A percentile compares a stretch with the other conserved stretches of the same genome.
These are phyloP conservation scores for Ceratocystis albifundus DNA, from an alignment of 2,329 filamentous ascomycete species.

Conservation along the genomic window DNA sequence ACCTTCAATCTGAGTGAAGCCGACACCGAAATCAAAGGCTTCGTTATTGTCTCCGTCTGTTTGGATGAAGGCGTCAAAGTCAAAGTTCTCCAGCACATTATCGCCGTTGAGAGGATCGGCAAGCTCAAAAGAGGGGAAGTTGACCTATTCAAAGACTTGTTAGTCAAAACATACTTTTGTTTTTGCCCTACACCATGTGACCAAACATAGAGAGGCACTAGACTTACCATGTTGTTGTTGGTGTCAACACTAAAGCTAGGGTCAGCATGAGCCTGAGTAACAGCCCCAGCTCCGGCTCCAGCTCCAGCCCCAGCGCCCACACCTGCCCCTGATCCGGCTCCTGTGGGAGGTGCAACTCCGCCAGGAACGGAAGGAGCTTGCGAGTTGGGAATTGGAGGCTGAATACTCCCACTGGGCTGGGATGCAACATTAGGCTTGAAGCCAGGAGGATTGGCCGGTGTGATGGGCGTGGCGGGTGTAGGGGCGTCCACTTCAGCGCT, in stretches of 20 bases:
- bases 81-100: constrained; percentile 55
- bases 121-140: constrained; percentile 43
- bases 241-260: constrained; percentile 26
- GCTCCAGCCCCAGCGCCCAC: too few relatives aligned
- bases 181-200: too few relatives aligned
- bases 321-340: constrained; percentile 37
- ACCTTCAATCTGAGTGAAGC: constrained; percentile 43
- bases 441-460: constrained; percentile 41
- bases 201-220: neutral
- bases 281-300: constrained; percentile 35
- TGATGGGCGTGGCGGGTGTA: constrained; percentile 53
- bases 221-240: constrained; percentile 19
- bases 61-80: constrained; percentile 57
- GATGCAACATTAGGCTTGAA: constrained; percentile 36
- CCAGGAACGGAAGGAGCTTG: constrained; percentile 28
- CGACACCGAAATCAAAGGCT: constrained; percentile 45
- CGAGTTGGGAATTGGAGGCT: constrained; percentile 26
- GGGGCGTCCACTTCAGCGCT: constrained; percentile 46
- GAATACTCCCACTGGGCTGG: constrained; percentile 27
- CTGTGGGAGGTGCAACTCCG: constrained; percentile 32
- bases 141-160: constrained; percentile 29
- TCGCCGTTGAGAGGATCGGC: constrained; percentile 42
- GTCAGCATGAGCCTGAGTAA: constrained; percentile 38
- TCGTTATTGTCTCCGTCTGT: constrained; percentile 39
- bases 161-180: neutral